A percentile compares a stretch with the other conserved stretches of the same genome.
phyloP scores from a whole-genome alignment of 129 eudicot species.

The Silybum marianum region DNA sequence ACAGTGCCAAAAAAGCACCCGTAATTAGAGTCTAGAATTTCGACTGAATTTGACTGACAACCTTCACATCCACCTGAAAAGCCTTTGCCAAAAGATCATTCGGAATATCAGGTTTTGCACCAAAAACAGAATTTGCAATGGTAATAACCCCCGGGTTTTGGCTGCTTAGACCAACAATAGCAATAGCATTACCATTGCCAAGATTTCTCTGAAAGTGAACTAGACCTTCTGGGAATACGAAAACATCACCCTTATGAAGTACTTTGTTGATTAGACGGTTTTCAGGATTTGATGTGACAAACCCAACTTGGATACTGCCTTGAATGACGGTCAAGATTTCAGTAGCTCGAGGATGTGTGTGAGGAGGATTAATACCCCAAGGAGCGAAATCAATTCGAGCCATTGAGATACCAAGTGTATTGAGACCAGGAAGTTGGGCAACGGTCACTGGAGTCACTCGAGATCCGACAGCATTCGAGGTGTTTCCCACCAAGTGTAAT shows the following conservation, averaged over 20 bases:
- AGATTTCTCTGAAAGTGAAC: constrained; percentile 33
- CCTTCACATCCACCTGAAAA: constrained; percentile 13
- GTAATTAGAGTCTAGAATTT: constrained; percentile 8
- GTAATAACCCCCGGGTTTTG: constrained; percentile 38
- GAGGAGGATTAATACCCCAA: constrained; percentile 26
- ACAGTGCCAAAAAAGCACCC: neutral
- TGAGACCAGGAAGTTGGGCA: constrained; percentile 31
- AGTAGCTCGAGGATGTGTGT: constrained; percentile 16
- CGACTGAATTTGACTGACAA: constrained; percentile 6
- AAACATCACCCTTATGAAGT: constrained; percentile 33
- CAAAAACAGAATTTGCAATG: constrained; percentile 20
- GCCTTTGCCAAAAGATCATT: constrained; percentile 17
- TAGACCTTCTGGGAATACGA: constrained; percentile 33
- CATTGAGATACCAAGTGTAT: constrained; percentile 36
- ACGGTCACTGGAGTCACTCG: constrained; percentile 32
- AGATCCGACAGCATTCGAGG: constrained; percentile 29
- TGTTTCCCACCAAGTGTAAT: constrained; percentile 27
- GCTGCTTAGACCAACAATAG: constrained; percentile 35
- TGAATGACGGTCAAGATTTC: constrained; percentile 31
- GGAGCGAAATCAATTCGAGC: constrained; percentile 32
- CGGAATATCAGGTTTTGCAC: constrained; percentile 8
- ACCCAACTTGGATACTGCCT: constrained; percentile 33
- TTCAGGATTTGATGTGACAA: constrained; percentile 36
- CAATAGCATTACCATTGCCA: constrained; percentile 23
- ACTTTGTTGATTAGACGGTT: constrained; percentile 24